These are phyloP conservation scores for Corinectria fuckeliana DNA, from an alignment of 2,329 filamentous ascomycete species.

Conservation along the genomic window DNA sequence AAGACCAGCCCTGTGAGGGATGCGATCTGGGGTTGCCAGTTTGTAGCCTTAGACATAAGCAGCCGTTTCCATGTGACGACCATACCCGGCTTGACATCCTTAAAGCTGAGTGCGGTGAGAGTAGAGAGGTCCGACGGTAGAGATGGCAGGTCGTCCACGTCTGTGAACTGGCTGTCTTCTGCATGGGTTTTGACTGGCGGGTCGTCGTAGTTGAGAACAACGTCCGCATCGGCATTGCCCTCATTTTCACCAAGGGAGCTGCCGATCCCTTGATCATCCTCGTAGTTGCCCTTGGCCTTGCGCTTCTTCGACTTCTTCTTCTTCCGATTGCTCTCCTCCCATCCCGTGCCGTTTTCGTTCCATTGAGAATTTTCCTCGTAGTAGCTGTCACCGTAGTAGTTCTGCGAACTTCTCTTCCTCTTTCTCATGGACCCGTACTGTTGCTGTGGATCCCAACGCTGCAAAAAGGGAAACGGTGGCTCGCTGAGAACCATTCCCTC, in stretches of 20 bases:
- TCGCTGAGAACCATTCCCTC: slow-evolving; percentile 71
- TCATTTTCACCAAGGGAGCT: not conserved
- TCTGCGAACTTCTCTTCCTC: slow-evolving; percentile 55
- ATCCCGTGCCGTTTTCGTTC: slow-evolving; percentile 42
- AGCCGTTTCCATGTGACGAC: slow-evolving; percentile 73
- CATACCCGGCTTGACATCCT: slow-evolving; percentile 62
- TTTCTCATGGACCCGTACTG: slow-evolving; percentile 51
- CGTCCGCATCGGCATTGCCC: slow-evolving; percentile 34
- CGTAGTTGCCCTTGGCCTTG: slow-evolving; percentile 35
- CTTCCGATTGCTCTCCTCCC: slow-evolving; percentile 45
- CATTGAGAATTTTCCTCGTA: slow-evolving; percentile 39
- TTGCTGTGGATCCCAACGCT: slow-evolving; percentile 86
- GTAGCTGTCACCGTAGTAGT: slow-evolving; percentile 38
- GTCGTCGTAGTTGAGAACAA: slow-evolving; percentile 51
- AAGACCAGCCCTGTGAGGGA: slow-evolving; percentile 71
- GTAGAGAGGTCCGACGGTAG: slow-evolving; percentile 63
- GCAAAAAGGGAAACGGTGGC: slow-evolving; percentile 88
- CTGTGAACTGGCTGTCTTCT: slow-evolving; percentile 53
- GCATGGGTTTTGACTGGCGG: slow-evolving; percentile 40
- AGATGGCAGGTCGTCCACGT: slow-evolving; percentile 66
- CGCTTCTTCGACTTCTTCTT: slow-evolving; percentile 49
- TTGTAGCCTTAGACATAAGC: slow-evolving; percentile 64
- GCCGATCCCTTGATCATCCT: slow-evolving; percentile 18
- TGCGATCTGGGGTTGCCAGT: slow-evolving; percentile 70
- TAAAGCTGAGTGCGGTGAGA: slow-evolving; percentile 57